Evolutionary conservation across 1,284 basidiomycete genomes (phyloP), one percentile per base, ranked within the genome.

Genomic region (Ceratobasidium sp.): DNA sequence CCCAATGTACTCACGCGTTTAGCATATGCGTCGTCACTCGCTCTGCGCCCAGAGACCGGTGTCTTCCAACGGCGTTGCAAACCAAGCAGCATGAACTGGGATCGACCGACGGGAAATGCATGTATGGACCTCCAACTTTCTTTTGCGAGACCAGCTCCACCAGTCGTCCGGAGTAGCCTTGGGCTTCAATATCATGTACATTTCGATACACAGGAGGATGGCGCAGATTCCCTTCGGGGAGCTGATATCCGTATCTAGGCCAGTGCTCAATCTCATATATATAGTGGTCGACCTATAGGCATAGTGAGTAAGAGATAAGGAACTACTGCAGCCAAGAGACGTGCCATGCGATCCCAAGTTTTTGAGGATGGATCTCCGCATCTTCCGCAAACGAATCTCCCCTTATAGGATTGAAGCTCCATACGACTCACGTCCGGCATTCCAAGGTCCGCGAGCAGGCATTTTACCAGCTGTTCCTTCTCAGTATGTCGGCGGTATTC

Each of bases 311-410:
- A 50, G 20, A 9, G 3, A 54, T 2, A 50, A 20, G 23, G 12
- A 48, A 20, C n/a, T 3, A 23, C 6, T 28, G n/a, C 15, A 15
- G 23, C 50, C n/a, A 12, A 67, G 4, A 15, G 3, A 17, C 66
- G 46, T 10, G 54, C 66, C 13, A 68, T 20, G 1, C 44, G 15
- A 46, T 70, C 68, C 68, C 68, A 70, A 4, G 68, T 44, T n/a
- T 57, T 42, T 10, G 68, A 54, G 23, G 7, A 3, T 20, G 42
- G 12, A 13, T 44, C 61, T 2, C 17, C 20, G 44, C 65, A 67
- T 23, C 65, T 48, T 15, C 65, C 65, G 38, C 65, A 67, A 3
- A 33, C 23, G 28, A 67, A 67, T 10, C 65, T 48, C 6, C 23
- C 1, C 10, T 42, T 6, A 7, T 50, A 6, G 28, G 28, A 26